phyloP scores from a whole-genome alignment of 2,329 filamentous ascomycete species.

The Hortaea werneckii region DNA sequence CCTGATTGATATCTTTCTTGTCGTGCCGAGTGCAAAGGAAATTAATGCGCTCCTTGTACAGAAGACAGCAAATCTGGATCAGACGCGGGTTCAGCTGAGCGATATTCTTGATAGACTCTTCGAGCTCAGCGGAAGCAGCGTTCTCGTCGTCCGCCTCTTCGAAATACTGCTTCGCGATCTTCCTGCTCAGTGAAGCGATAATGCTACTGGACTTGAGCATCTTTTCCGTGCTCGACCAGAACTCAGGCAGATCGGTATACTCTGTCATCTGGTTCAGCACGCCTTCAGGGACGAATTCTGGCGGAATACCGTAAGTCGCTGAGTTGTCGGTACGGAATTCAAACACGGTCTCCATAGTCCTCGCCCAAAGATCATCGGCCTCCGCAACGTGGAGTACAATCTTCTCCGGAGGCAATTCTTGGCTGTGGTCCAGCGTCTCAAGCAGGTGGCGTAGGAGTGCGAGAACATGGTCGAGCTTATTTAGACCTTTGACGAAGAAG shows the following conservation, averaged over 20 bases:
- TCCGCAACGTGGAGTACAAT: slow-evolving; percentile 46
- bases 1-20: slow-evolving; percentile 38
- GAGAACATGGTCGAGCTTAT: slow-evolving; percentile 19
- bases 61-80: slow-evolving; percentile 48
- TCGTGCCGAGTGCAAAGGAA: slow-evolving; percentile 48
- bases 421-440: slow-evolving; percentile 11
- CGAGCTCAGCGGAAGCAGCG: slow-evolving; percentile 4
- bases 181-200: slow-evolving; percentile 33
- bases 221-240: slow-evolving; percentile 68
- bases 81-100: slow-evolving; percentile 43
- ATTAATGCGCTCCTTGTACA: slow-evolving; percentile 48
- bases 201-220: slow-evolving; percentile 30
- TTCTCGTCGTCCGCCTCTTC: slow-evolving; percentile 15
- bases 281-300: slow-evolving; percentile 48
- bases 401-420: slow-evolving; percentile 27
- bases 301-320: slow-evolving; percentile 59
- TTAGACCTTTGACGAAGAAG: slow-evolving; percentile 56
- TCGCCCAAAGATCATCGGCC: slow-evolving; percentile 63
- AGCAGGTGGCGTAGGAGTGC: slow-evolving; percentile 11
- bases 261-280: slow-evolving; percentile 46
- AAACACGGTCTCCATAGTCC: slow-evolving; percentile 52
- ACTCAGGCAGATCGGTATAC: slow-evolving; percentile 56
- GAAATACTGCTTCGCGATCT: slow-evolving; percentile 30
- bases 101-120: slow-evolving; percentile 35
- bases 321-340: slow-evolving; percentile 64